Evolutionary conservation across 225 moss, liverwort and hornwort genomes (phyloP).

Genomic region (Bryoerythrophyllum caledonicum): DNA sequence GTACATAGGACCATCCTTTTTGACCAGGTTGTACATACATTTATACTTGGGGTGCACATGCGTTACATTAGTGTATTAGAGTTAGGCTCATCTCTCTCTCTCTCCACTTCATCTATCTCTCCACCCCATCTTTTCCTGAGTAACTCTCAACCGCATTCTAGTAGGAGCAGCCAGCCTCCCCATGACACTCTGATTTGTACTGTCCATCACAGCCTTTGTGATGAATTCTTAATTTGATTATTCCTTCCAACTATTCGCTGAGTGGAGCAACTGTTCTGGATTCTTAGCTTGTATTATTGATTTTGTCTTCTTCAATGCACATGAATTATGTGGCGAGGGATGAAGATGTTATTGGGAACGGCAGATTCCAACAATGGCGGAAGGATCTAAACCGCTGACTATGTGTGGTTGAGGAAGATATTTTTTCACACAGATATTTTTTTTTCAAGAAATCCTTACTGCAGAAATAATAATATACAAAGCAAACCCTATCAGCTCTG

Average conservation of each 20-base stretch:
- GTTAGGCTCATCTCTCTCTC: slow-evolving; percentile 6
- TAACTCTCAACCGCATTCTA: background rate
- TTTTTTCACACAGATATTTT: no score
- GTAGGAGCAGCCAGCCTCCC: background rate
- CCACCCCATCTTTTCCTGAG: background rate
- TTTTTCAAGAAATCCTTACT: no score
- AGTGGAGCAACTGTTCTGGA: background rate
- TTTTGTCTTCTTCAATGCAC: background rate
- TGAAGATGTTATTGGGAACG: no score
- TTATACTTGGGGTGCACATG: slow-evolving; percentile 15
- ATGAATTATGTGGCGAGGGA: no score
- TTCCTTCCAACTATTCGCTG: no score
- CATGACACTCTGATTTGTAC: slow-evolving; percentile 22
- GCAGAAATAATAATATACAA: no score
- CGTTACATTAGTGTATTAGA: slow-evolving; percentile 6
- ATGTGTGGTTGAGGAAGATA: no score
- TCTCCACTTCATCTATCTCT: background rate
- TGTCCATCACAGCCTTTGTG: slow-evolving; percentile 11
- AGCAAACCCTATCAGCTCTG: no score
- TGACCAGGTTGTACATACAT: slow-evolving; percentile 31
- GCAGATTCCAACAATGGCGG: no score
- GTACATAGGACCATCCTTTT: slow-evolving; percentile 13
- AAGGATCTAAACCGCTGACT: no score
- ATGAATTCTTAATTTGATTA: no score
- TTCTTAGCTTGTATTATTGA: background rate